Conservation (phyloP, 2,329 filamentous ascomycete species). For the Penicillium aurantiogriseum region DNA sequence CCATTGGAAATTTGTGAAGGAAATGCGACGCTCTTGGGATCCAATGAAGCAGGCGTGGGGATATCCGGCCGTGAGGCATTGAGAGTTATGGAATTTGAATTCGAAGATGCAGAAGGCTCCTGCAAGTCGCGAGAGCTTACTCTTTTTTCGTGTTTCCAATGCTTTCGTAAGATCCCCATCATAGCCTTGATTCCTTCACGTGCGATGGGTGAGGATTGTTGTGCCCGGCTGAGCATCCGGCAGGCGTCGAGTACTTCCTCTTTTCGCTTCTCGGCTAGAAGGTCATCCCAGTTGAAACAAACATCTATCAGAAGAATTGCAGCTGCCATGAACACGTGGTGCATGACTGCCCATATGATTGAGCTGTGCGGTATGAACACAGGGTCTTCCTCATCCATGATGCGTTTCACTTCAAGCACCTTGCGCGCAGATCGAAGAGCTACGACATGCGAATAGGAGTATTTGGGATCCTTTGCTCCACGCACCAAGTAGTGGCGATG, state of each 20-base stretch:
- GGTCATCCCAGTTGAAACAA: constrained; percentile 42
- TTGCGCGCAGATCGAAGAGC: constrained; percentile 41
- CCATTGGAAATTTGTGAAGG: neutral
- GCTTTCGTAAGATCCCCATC: constrained; percentile 36
- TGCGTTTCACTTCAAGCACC: constrained; percentile 38
- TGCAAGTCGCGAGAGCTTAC: neutral
- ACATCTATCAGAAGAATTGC: constrained; percentile 42
- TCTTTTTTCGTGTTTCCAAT: constrained; percentile 27
- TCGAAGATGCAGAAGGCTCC: neutral
- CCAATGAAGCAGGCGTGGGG: neutral
- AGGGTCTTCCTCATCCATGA: constrained; percentile 34
- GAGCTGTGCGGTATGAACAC: constrained; percentile 27
- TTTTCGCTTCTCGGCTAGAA: constrained; percentile 35
- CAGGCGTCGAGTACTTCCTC: constrained; percentile 41
- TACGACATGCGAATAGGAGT: constrained; percentile 40
- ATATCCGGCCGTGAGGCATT: neutral
- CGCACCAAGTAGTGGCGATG: constrained; percentile 43
- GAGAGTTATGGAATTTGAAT: neutral
- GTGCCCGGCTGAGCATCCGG: constrained; percentile 38
- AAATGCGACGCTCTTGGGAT: neutral
- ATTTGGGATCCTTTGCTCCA: constrained; percentile 34
- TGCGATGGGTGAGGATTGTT: constrained; percentile 32
- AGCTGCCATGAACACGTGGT: constrained; percentile 44
- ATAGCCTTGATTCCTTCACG: constrained; percentile 38
- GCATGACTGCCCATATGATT: constrained; percentile 35